These are phyloP conservation scores for Thermothelomyces thermophilus DNA, from an alignment of 2,329 filamentous ascomycete genomes.

Conservation along the genomic window DNA sequence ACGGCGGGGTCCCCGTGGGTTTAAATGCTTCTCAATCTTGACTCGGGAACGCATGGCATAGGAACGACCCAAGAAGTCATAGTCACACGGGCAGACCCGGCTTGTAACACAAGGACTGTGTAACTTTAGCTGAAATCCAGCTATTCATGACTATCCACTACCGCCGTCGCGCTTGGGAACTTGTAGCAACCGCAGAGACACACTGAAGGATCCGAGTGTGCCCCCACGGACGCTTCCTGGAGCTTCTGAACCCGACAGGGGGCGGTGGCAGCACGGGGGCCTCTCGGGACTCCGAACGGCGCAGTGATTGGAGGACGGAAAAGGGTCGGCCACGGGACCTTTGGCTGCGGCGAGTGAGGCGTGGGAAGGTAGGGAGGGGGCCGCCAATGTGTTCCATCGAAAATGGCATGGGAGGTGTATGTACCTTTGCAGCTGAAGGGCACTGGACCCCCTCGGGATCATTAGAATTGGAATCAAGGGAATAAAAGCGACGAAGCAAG, in stretches of 20 bases:
- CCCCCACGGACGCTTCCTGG: neutral
- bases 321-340: neutral
- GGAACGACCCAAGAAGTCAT: neutral
- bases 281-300: no score
- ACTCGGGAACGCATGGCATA: no score
- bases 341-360: neutral
- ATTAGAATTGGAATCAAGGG: no score
- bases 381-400: neutral
- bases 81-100: neutral
- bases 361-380: neutral
- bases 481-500: no score
- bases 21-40: no score
- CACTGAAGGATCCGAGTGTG: no score
- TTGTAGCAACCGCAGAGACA: no score
- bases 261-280: neutral
- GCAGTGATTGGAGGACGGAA: neutral
- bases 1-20: no score
- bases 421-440: neutral
- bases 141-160: neutral
- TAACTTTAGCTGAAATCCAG: neutral
- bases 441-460: no score
- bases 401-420: neutral
- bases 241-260: neutral
- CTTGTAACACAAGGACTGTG: slow-evolving; percentile 1
- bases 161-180: neutral